A percentile compares a stretch with the other conserved stretches of the same genome.
These are phyloP conservation scores for Paraconiothyrium sp. DNA, from an alignment of 2,329 filamentous ascomycete genomes.

Conservation along the genomic window DNA sequence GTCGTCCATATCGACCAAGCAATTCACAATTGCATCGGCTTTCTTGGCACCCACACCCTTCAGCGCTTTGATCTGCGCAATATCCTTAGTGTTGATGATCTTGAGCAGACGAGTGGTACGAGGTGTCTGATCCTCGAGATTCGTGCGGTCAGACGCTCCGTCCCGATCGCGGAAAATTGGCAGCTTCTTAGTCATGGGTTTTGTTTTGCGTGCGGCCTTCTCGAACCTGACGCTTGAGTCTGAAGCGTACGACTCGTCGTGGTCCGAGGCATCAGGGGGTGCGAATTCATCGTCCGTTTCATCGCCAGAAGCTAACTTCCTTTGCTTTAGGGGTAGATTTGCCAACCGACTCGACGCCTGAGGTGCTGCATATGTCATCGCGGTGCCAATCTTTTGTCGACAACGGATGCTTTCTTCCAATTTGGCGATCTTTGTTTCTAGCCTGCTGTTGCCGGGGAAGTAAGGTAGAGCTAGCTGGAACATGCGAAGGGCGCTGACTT, in stretches of 20 bases:
- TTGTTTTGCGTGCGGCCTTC: constrained; percentile 47
- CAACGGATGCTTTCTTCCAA: constrained; percentile 61
- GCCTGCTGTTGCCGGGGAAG: constrained; percentile 86
- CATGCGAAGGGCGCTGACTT: constrained; percentile 80
- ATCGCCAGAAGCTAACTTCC: constrained; percentile 26
- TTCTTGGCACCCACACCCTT: constrained; percentile 78
- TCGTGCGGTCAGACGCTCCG: constrained; percentile 14
- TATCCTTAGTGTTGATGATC: constrained; percentile 78
- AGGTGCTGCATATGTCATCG: background rate
- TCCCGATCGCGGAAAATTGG: constrained; percentile 49
- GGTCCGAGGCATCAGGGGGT: constrained; percentile 45
- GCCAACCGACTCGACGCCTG: constrained; percentile 49
- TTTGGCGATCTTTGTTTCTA: constrained; percentile 64
- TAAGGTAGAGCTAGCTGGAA: constrained; percentile 85
- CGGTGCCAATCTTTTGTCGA: constrained; percentile 45
- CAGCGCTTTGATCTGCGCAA: constrained; percentile 70
- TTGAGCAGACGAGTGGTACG: constrained; percentile 70
- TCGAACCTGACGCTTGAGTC: constrained; percentile 50
- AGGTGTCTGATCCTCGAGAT: constrained; percentile 56
- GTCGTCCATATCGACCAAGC: constrained; percentile 58
- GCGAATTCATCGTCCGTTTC: constrained; percentile 54
- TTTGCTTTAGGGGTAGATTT: constrained; percentile 40
- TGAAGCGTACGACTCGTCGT: constrained; percentile 51
- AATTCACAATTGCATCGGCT: constrained; percentile 64
- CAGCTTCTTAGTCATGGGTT: constrained; percentile 45